Percentiles rank a stretch among this genome's conserved stretches.
Conservation (phyloP, 805 yeast genomes). For the Spathaspora passalidarum region DNA sequence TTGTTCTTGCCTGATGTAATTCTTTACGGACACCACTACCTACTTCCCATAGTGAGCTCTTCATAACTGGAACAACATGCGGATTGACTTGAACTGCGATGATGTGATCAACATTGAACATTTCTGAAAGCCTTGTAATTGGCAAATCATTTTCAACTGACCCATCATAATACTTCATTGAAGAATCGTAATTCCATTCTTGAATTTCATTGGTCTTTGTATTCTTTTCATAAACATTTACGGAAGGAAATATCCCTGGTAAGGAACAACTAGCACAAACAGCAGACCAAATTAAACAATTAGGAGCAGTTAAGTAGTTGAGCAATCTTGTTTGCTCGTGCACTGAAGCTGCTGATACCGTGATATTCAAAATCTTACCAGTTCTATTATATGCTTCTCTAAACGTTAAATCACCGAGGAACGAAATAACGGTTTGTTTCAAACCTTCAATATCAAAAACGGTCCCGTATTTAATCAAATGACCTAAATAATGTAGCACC, state of each 20-base stretch:
- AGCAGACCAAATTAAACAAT: conserved; percentile 82
- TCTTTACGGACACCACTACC: conserved; percentile 70
- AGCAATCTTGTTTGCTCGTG: conserved; percentile 89
- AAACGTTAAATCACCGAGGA: conserved; percentile 88
- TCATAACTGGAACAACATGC: conserved; percentile 86
- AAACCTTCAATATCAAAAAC: conserved; percentile 79
- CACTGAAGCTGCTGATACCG: conserved; percentile 87
- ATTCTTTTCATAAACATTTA: conserved; percentile 80
- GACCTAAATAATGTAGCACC: conserved; percentile 36
- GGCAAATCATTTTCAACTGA: conserved; percentile 95
- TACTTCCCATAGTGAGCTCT: conserved; percentile 61
- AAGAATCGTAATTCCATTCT: conserved; percentile 76
- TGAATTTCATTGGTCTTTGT: conserved; percentile 66
- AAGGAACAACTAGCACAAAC: conserved; percentile 93
- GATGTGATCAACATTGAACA: conserved; percentile 96
- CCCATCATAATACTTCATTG: conserved; percentile 88
- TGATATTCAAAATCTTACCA: conserved; percentile 87
- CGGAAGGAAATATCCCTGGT: conserved; percentile 88
- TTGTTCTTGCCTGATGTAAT: conserved; percentile 38
- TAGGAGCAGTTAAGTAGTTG: conserved; percentile 76
- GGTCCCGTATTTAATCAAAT: conserved; percentile 80
- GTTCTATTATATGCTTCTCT: conserved; percentile 93
- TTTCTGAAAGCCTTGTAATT: conserved; percentile 82
- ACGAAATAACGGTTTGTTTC: conserved; percentile 66
- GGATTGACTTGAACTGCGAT: conserved; percentile 98